These are phyloP conservation scores for Bimuria novae-zelandiae DNA, from an alignment of 2,329 filamentous ascomycete genomes.

Conservation along the genomic window DNA sequence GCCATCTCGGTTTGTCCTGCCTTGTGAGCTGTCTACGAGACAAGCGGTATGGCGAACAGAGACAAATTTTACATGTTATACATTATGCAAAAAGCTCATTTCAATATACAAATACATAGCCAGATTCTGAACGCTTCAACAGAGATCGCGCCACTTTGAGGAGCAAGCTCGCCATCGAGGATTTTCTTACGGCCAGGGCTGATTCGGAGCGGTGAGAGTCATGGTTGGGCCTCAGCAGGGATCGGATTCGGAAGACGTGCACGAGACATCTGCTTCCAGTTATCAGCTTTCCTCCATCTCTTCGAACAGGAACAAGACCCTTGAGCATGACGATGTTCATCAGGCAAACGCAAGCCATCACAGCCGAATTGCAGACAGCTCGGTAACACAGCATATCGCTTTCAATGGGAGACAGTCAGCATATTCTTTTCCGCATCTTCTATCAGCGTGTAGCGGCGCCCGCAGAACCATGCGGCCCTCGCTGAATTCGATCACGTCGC, in stretches of 20 bases:
- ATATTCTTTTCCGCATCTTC: constrained; percentile 27
- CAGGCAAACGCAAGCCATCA: neutral
- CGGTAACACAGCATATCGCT: neutral
- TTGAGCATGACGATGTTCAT: neutral
- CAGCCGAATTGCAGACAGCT: neutral
- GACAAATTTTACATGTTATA: neutral
- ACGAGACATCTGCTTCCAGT: neutral
- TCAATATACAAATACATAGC: neutral
- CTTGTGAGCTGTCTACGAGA: neutral
- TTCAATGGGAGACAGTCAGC: neutral
- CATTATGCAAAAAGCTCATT: neutral
- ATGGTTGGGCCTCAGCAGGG: constrained; percentile 13
- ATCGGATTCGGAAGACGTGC: constrained; percentile 6
- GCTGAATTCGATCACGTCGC: constrained; percentile 33
- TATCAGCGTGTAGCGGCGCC: constrained; percentile 34
- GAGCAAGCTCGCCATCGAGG: constrained; percentile 26
- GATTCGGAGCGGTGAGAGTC: constrained; percentile 20
- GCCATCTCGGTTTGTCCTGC: neutral
- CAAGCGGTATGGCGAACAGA: constrained; percentile 1
- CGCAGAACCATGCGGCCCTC: constrained; percentile 37
- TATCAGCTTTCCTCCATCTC: neutral
- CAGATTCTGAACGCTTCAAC: neutral
- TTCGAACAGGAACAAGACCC: neutral
- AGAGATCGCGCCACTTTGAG: constrained; percentile 22
- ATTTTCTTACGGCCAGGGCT: constrained; percentile 15